A percentile compares a stretch with the other conserved stretches of the same genome.
phyloP scores from a whole-genome alignment of 2,329 filamentous ascomycete species.

The Aspergillus ruber region DNA sequence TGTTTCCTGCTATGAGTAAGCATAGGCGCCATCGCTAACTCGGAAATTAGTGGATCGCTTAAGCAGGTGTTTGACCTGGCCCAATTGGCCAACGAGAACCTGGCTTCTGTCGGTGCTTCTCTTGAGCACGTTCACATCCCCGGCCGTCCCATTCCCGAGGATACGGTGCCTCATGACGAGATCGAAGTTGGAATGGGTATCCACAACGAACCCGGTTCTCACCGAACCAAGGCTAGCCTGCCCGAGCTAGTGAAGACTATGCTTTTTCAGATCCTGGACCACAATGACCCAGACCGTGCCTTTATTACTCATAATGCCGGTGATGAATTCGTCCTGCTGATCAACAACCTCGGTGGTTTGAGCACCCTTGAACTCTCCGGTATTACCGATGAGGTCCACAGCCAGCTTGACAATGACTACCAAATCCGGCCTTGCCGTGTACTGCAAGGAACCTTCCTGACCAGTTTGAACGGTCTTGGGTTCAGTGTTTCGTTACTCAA shows the following conservation, averaged over 20 bases:
- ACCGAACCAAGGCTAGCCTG: constrained; percentile 44
- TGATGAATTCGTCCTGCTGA: constrained; percentile 57
- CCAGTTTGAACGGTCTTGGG: constrained; percentile 63
- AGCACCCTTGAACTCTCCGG: constrained; percentile 61
- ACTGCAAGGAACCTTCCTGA: constrained; percentile 64
- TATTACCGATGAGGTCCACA: constrained; percentile 60
- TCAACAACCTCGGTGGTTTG: constrained; percentile 66
- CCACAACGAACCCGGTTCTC: constrained; percentile 58
- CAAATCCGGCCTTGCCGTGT: constrained; percentile 57
- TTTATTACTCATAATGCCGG: constrained; percentile 53
- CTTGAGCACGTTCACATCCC: constrained; percentile 91
- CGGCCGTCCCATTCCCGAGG: constrained; percentile 57
- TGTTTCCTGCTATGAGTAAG: constrained; percentile 11
- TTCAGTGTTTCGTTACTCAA: constrained; percentile 65
- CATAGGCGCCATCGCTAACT: not conserved
- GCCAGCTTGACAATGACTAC: constrained; percentile 53
- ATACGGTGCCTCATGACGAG: constrained; percentile 47
- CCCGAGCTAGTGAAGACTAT: constrained; percentile 53
- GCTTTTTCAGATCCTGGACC: constrained; percentile 58
- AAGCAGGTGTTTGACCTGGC: constrained; percentile 68
- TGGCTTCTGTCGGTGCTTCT: constrained; percentile 79
- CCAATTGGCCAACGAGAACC: constrained; percentile 63
- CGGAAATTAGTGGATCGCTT: constrained; percentile 43
- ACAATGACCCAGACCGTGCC: constrained; percentile 56
- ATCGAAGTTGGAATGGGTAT: constrained; percentile 69